phyloP scores from a whole-genome alignment of 2,329 filamentous ascomycete genomes.

The Xylogone sp. region DNA sequence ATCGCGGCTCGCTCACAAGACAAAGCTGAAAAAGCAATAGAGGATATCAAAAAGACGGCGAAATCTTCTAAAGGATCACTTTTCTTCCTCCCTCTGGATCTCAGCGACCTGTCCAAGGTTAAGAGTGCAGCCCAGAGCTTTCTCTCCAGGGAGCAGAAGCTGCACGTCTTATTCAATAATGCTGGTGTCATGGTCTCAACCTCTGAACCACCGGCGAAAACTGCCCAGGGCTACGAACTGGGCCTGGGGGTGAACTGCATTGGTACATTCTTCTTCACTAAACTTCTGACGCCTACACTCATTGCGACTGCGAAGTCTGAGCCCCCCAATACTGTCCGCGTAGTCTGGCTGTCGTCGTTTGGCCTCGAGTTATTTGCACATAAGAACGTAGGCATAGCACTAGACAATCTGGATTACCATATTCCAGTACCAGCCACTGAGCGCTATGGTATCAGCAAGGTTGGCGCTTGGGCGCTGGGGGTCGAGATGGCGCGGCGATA shows the following conservation, averaged over 20 bases:
- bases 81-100: conserved; percentile 30
- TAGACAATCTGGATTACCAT: conserved; percentile 14
- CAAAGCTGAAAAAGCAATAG: conserved; percentile 34
- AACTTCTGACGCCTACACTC: conserved; percentile 28
- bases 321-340: conserved; percentile 20
- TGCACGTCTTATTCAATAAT: conserved; percentile 35
- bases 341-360: conserved; percentile 28
- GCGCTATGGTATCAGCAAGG: conserved; percentile 13
- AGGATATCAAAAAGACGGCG: conserved; percentile 26
- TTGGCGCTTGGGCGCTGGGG: conserved; percentile 9
- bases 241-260: conserved; percentile 30
- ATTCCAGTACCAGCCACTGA: background rate
- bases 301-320: conserved; percentile 19
- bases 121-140: conserved; percentile 31
- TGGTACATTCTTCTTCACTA: conserved; percentile 30
- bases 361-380: conserved; percentile 15
- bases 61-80: conserved; percentile 27
- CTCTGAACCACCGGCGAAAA: conserved; percentile 23
- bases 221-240: conserved; percentile 28
- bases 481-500: conserved; percentile 12
- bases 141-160: conserved; percentile 25
- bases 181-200: conserved; percentile 31
- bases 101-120: conserved; percentile 32
- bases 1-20: conserved; percentile 34
- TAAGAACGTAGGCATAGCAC: conserved; percentile 3